These are phyloP conservation scores for Beauveria sp. DNA, from an alignment of 2,329 filamentous ascomycete genomes.

Conservation along the genomic window DNA sequence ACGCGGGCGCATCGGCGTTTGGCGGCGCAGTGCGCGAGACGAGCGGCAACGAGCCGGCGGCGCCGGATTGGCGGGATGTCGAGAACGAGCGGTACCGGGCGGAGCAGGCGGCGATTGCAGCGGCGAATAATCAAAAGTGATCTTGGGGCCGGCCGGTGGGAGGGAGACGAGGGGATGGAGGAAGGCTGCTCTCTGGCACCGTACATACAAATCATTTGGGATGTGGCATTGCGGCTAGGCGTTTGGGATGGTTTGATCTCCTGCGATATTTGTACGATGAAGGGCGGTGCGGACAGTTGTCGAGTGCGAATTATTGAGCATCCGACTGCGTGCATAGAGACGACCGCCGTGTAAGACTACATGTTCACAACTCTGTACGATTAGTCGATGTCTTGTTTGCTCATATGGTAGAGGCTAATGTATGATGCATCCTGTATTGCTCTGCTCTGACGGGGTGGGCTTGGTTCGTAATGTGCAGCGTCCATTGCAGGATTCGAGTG, in stretches of 20 bases:
- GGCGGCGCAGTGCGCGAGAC: slow-evolving; percentile 55
- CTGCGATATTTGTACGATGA: not conserved
- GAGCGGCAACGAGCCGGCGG: slow-evolving; percentile 57
- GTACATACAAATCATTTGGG: not conserved
- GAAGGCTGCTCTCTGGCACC: not conserved
- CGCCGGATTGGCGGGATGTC: slow-evolving; percentile 54
- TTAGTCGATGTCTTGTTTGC: not conserved
- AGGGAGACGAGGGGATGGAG: not conserved
- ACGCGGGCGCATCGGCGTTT: slow-evolving; percentile 69
- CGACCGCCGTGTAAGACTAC: not conserved
- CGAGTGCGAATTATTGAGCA: not conserved
- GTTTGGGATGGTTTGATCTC: not conserved
- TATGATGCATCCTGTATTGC: not conserved
- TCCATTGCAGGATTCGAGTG: too few species aligned
- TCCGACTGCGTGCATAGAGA: not conserved
- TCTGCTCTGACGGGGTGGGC: too few species aligned
- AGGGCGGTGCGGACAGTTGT: not conserved
- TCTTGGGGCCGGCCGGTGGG: not conserved
- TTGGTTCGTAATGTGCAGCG: too few species aligned
- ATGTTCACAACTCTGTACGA: not conserved
- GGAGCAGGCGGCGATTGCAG: slow-evolving; percentile 23
- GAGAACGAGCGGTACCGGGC: slow-evolving; percentile 53
- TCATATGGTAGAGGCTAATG: not conserved
- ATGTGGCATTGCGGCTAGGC: slow-evolving; percentile 1
- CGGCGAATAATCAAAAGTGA: slow-evolving; percentile 6